These are phyloP conservation scores for Penicillium hordei DNA, from an alignment of 2,329 filamentous ascomycete species.

Conservation along the genomic window DNA sequence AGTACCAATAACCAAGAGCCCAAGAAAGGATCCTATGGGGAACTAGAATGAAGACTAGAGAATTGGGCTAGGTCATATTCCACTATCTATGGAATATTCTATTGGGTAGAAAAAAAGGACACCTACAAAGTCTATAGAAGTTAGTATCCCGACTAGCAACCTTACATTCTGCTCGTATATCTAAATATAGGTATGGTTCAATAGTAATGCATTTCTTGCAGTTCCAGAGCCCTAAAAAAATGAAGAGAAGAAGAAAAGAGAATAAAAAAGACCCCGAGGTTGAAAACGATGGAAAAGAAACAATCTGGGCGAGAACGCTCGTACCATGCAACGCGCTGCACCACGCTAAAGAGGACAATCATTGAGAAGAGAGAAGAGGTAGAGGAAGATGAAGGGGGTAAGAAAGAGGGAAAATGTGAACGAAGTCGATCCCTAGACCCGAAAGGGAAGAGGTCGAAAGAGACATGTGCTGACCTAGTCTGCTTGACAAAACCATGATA, in stretches of 20 bases:
- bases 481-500: background rate
- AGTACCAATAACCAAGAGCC: no score
- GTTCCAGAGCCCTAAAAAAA: constrained; percentile 1
- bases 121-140: background rate
- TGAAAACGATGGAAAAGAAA: constrained; percentile 8
- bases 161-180: background rate
- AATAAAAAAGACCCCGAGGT: constrained; percentile 5
- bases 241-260: background rate
- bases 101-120: background rate
- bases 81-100: background rate
- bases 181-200: background rate
- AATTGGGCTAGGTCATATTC: background rate
- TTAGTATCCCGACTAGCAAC: background rate
- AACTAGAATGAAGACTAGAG: no score
- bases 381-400: background rate
- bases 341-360: constrained; percentile 25
- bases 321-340: constrained; percentile 23
- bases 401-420: background rate
- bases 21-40: no score
- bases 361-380: background rate
- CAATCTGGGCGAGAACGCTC: constrained; percentile 19
- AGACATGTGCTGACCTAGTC: background rate
- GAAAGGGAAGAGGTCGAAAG: background rate
- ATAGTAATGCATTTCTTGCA: constrained; percentile 2
- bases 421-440: background rate